Evolutionary conservation across 75 land plant genomes (phyloP).

Genomic region (Ceratopteris richardii): DNA sequence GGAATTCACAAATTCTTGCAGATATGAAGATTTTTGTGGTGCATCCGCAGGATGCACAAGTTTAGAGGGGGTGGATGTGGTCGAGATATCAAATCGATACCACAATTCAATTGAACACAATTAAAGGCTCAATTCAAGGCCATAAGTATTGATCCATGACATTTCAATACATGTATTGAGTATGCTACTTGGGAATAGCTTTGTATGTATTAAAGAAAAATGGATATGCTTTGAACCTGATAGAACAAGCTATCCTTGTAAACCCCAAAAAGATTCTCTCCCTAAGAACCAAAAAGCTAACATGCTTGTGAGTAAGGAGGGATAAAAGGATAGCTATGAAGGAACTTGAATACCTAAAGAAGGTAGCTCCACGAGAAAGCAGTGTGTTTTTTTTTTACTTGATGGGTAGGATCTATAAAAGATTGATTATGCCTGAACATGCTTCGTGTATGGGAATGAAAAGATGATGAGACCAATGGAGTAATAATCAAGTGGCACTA

Average conservation of each 20-base stretch:
- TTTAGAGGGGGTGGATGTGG: too few species aligned
- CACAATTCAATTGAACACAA: too few species aligned
- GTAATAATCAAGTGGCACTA: too few species aligned
- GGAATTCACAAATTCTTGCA: too few species aligned
- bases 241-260: conserved; percentile 82
- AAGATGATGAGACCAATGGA: too few species aligned
- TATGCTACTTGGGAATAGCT: conserved; percentile 92
- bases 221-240: conserved; percentile 64
- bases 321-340: conserved; percentile 66
- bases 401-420: conserved; percentile 88
- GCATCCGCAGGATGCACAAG: too few species aligned
- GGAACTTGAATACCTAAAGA: conserved; percentile 73
- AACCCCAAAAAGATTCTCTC: conserved; percentile 92
- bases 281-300: conserved; percentile 91
- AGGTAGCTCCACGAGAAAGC: conserved; percentile 87
- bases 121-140: too few species aligned
- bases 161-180: too few species aligned
- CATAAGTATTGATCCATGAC: conserved; percentile 68
- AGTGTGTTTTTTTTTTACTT: conserved; percentile 88
- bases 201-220: conserved; percentile 83
- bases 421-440: conserved; percentile 59
- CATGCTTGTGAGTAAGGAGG: conserved; percentile 65
- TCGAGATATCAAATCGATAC: too few species aligned
- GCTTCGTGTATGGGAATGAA: too few species aligned
- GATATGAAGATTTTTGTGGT: too few species aligned